Evolutionary conservation across 441 rosid species (phyloP).

Genomic region (Macaranga tanarius): DNA sequence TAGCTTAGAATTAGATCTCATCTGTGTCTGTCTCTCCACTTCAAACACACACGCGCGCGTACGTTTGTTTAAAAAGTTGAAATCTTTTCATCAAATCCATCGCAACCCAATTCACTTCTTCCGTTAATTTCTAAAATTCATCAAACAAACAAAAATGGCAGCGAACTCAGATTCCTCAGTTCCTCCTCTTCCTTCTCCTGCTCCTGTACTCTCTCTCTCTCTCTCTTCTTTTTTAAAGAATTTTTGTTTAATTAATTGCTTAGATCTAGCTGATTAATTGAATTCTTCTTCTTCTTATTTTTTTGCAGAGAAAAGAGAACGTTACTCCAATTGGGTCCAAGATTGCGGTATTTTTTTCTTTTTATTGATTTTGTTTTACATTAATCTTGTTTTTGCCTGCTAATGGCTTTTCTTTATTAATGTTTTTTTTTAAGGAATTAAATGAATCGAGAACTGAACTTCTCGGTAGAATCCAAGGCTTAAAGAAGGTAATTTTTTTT

Average conservation of each 20-base stretch:
- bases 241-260: not conserved
- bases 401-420: not conserved
- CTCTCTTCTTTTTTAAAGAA: not conserved
- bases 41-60: too few species aligned
- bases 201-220: constrained; percentile 33
- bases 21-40: too few species aligned
- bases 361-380: not conserved
- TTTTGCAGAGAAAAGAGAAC: constrained; percentile 78
- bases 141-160: constrained; percentile 36
- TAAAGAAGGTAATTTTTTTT: constrained; percentile 62
- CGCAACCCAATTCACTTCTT: not conserved
- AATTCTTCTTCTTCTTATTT: constrained; percentile 15
- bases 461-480: constrained; percentile 72
- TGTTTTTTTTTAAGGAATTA: constrained; percentile 50
- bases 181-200: constrained; percentile 39
- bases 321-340: constrained; percentile 57
- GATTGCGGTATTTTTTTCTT: constrained; percentile 45
- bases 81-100: not conserved
- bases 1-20: too few species aligned
- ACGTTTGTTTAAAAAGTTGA: too few species aligned
- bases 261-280: not conserved
- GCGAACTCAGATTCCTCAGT: constrained; percentile 47
- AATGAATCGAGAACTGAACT: constrained; percentile 83
- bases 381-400: not conserved
- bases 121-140: too few species aligned